Evolutionary conservation across 306 rosid genomes (phyloP).

Genomic region (Lithocarpus polystachyus): DNA sequence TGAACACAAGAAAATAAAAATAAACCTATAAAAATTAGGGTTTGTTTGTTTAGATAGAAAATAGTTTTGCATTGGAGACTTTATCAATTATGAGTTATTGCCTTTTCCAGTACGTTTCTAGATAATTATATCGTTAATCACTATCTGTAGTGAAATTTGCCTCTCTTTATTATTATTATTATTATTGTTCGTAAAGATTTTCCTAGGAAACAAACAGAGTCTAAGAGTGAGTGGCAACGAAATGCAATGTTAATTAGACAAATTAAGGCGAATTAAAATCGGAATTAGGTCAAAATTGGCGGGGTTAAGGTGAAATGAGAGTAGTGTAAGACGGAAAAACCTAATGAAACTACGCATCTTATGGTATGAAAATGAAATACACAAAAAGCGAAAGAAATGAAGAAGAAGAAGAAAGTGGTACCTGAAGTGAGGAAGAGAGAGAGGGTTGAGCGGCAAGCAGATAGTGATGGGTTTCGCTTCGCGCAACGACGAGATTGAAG

Average conservation of each 20-base stretch:
- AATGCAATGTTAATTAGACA: too few species aligned
- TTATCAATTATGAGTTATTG: too few species aligned
- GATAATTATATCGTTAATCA: too few species aligned
- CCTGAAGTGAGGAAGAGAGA: slow-evolving; percentile 1
- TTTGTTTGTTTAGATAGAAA: not conserved
- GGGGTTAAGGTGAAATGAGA: not conserved
- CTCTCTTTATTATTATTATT: too few species aligned
- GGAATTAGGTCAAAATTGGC: not conserved
- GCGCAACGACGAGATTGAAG: not conserved
- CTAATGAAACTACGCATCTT: not conserved
- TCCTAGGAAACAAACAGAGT: too few species aligned
- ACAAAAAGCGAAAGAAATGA: not conserved
- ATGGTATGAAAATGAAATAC: not conserved
- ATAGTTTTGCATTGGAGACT: too few species aligned
- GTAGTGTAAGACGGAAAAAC: not conserved
- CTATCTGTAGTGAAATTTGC: too few species aligned
- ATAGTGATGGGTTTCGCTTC: not conserved
- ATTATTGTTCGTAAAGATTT: too few species aligned
- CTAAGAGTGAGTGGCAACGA: too few species aligned
- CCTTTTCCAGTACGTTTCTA: too few species aligned
- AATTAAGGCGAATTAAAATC: not conserved
- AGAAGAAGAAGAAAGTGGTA: not conserved
- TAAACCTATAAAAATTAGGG: not conserved
- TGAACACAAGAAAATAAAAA: not conserved
- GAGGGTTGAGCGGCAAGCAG: not conserved